phyloP scores from a whole-genome alignment of 129 eudicot species.

The Apium graveolens region DNA sequence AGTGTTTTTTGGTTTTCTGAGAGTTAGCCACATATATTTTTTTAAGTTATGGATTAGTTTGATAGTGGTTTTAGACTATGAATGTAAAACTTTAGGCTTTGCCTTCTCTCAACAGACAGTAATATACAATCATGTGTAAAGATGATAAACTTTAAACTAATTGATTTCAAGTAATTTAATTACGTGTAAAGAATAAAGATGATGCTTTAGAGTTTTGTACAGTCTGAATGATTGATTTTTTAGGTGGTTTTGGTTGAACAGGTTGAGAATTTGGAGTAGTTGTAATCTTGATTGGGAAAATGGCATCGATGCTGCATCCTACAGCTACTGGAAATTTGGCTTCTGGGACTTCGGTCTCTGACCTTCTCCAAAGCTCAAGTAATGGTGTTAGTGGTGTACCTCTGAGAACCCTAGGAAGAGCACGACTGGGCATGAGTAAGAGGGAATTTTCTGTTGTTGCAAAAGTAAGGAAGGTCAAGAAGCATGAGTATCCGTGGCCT shows the following conservation, averaged over 20 bases:
- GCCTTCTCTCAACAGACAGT: not conserved
- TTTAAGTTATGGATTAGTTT: not conserved
- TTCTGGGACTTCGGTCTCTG: conserved; percentile 56
- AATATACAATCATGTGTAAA: not conserved
- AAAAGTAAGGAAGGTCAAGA: conserved; percentile 50
- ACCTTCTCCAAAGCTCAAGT: conserved; percentile 60
- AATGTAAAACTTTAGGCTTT: not conserved
- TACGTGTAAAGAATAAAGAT: not conserved
- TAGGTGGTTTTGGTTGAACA: conserved; percentile 5
- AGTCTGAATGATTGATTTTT: not conserved
- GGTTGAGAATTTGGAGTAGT: conserved; percentile 27
- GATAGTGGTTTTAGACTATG: not conserved
- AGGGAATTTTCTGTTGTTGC: conserved; percentile 44
- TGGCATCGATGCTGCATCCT: conserved; percentile 59
- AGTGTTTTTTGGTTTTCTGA: not conserved
- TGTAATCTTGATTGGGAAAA: conserved; percentile 24
- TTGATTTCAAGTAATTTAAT: not conserved
- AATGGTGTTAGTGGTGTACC: conserved; percentile 58
- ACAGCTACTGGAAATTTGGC: conserved; percentile 43
- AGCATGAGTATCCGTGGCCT: conserved; percentile 83
- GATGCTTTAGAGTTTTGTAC: not conserved
- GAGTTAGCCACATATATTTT: accelerated
- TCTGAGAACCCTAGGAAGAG: conserved; percentile 45
- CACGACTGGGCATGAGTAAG: conserved; percentile 34
- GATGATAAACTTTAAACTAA: not conserved